Base-by-base conservation (phyloP, 352 stramenopile species). In the Hyaloperonospora brassicae region DNA sequence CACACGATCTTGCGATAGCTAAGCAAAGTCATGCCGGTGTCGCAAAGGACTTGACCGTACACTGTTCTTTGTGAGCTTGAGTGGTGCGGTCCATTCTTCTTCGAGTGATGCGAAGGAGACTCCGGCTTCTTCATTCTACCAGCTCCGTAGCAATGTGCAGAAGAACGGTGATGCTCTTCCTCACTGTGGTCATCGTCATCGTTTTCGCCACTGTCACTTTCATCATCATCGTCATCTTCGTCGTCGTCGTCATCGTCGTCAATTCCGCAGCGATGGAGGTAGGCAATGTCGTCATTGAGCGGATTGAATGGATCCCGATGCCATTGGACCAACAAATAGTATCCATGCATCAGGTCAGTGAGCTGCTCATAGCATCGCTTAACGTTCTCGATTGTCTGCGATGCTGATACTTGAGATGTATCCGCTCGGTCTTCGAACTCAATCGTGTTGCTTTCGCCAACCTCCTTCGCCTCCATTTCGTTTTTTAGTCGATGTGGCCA, bases 311-410 rank as follows among this genome's bases (percentile, higher is more conserved):
- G 80, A 51, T 87, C 72, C 14, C 76, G 76, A 65, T 96, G 87
- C 87, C 86, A 97, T 48, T 97, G 85, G 1, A 88, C 82, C 34
- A 95, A 64, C 27, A 93, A 44, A 58, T 95, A 95, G 40, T 95
- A 93, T 2, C 73, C 91, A 66, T 97, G 85, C 70, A 97, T 84
- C 31, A 95, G 60, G 14, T 89, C 67, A 7, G 86, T 87, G 17
- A 94, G 57, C 1, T 69, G 59, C 50, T 93, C 81, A 52, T 86
- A 93, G 31, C 64, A 67, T 43, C 61, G 61, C 14, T 73, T 79
- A 27, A 95, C 59, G 12, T 79, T 69, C 13, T 90, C 68, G 13
- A 91, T 68, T 21, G 68, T 73, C 50, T 85, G 61, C 1, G 66
- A 64, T 21, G 64, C 47, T 12, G 59, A 50, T 14, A 61, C 59